A percentile compares a stretch with the other conserved stretches of the same genome.
Evolutionary conservation across 1,284 basidiomycete genomes (phyloP).

Genomic region (Chondrostereum purpureum): DNA sequence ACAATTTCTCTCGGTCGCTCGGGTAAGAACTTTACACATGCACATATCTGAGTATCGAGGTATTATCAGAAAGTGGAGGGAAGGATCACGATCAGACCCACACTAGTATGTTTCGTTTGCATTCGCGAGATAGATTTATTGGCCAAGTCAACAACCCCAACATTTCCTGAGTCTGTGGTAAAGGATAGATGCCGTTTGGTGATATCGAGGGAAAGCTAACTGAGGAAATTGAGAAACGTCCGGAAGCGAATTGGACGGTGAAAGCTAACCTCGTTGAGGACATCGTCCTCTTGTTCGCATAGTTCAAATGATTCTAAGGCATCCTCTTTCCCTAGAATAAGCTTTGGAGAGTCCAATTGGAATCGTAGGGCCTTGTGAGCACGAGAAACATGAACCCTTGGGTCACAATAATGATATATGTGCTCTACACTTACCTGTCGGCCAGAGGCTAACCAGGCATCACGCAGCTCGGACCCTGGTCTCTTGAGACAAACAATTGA

Average conservation of each 20-base stretch:
- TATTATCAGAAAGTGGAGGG: background rate
- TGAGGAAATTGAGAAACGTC: slow-evolving; percentile 26
- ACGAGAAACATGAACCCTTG: too few relatives aligned
- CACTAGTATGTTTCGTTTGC: slow-evolving; percentile 57
- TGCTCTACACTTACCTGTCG: slow-evolving; percentile 36
- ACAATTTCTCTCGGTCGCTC: slow-evolving; percentile 62
- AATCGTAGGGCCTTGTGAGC: slow-evolving; percentile 38
- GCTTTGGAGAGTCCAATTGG: slow-evolving; percentile 34
- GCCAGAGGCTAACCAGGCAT: slow-evolving; percentile 60
- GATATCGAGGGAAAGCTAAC: slow-evolving; percentile 53
- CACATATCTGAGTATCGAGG: slow-evolving; percentile 54
- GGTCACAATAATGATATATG: slow-evolving; percentile 2
- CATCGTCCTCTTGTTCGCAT: slow-evolving; percentile 48
- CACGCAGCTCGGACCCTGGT: slow-evolving; percentile 30
- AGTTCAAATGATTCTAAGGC: slow-evolving; percentile 37
- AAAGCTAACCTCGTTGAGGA: slow-evolving; percentile 56
- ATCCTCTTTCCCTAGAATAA: slow-evolving; percentile 45
- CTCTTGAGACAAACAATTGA: slow-evolving; percentile 44
- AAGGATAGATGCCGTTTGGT: slow-evolving; percentile 58
- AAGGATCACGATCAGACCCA: slow-evolving; percentile 25
- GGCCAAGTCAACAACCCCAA: slow-evolving; percentile 57
- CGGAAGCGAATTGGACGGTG: slow-evolving; percentile 5
- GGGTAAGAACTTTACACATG: slow-evolving; percentile 61
- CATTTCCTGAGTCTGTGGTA: slow-evolving; percentile 58
- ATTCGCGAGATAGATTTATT: slow-evolving; percentile 43